These are phyloP conservation scores for Aurantiochytrium sp. DNA, from an alignment of 108 stramenopile genomes.

Conservation along the genomic window DNA sequence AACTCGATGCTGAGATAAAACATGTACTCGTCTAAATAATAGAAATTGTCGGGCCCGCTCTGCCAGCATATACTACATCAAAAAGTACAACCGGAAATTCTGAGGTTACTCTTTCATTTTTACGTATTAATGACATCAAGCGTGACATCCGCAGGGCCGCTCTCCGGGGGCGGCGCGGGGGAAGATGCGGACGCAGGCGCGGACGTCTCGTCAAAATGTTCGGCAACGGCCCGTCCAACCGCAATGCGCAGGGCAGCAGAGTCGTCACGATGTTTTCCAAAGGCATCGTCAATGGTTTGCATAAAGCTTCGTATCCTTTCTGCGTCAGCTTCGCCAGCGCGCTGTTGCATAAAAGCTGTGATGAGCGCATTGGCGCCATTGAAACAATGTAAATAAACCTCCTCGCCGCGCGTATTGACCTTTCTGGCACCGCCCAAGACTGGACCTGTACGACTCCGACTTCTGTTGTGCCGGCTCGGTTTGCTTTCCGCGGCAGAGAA, in stretches of 20 bases:
- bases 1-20: slow-evolving; percentile 83
- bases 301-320: background rate
- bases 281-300: background rate
- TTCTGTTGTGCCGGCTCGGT: background rate
- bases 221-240: background rate
- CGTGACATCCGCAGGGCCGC: background rate
- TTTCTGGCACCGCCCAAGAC: background rate
- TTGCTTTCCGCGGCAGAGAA: background rate
- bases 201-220: background rate
- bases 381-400: background rate
- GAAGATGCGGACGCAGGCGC: background rate
- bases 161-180: background rate
- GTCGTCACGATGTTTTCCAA: background rate
- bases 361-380: background rate
- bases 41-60: no score
- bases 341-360: background rate
- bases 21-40: background rate
- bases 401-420: background rate
- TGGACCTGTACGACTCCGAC: background rate
- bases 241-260: background rate
- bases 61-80: no score
- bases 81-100: no score
- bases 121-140: background rate
- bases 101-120: no score
- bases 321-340: background rate